phyloP scores from a whole-genome alignment of 2,329 filamentous ascomycete species.

The Colletotrichum siamense region DNA sequence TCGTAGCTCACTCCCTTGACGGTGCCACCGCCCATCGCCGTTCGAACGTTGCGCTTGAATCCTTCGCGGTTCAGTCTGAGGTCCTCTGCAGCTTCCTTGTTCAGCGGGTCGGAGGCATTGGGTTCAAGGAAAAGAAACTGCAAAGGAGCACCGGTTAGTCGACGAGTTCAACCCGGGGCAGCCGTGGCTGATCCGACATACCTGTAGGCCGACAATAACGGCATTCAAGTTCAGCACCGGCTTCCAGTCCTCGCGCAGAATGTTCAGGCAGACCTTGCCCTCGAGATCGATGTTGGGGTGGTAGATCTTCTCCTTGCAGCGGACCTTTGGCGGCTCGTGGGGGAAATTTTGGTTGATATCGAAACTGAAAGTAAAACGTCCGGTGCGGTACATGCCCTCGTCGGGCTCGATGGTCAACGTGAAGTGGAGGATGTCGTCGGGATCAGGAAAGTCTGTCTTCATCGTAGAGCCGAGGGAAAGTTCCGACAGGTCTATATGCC shows the following conservation, averaged over 20 bases:
- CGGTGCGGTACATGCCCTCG: slow-evolving; percentile 87
- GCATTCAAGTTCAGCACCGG: slow-evolving; percentile 96
- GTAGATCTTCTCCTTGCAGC: slow-evolving; percentile 97
- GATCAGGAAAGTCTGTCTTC: slow-evolving; percentile 81
- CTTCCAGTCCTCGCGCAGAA: slow-evolving; percentile 98
- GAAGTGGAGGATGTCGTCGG: slow-evolving; percentile 87
- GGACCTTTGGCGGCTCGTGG: slow-evolving; percentile 96
- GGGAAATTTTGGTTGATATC: slow-evolving; percentile 94
- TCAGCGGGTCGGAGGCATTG: slow-evolving; percentile 95
- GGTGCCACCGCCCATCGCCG: slow-evolving; percentile 79
- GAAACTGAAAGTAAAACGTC: slow-evolving; percentile 89
- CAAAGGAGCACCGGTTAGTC: slow-evolving; percentile 25
- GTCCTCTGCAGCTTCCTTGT: slow-evolving; percentile 97
- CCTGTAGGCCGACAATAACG: slow-evolving; percentile 92
- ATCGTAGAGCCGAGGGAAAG: slow-evolving; percentile 80
- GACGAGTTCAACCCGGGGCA: neutral
- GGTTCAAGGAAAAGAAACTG: slow-evolving; percentile 98
- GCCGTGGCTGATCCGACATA: slow-evolving; percentile 40
- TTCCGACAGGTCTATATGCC: slow-evolving; percentile 74
- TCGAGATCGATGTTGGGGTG: slow-evolving; percentile 98
- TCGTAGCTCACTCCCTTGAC: slow-evolving; percentile 80
- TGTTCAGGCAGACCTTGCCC: slow-evolving; percentile 98
- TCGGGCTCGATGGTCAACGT: slow-evolving; percentile 82
- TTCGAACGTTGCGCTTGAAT: slow-evolving; percentile 90
- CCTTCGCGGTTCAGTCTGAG: slow-evolving; percentile 82